These are phyloP conservation scores for Ulmus americana DNA, from an alignment of 331 rosid genomes.

Conservation along the genomic window DNA sequence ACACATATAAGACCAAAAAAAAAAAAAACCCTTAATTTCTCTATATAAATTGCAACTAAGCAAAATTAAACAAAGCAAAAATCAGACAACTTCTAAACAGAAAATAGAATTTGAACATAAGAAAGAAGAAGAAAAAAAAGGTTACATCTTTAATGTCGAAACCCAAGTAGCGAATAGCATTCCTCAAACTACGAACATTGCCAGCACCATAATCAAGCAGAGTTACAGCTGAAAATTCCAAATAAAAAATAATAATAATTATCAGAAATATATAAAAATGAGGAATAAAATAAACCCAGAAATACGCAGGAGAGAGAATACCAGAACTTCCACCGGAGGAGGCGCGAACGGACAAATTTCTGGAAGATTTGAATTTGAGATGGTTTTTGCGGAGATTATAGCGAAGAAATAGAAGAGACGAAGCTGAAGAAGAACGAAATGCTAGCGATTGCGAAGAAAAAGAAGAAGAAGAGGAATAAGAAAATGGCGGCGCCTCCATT, in stretches of 20 bases:
- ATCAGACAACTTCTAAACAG: background rate
- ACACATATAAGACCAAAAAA: background rate
- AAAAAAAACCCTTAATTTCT: background rate
- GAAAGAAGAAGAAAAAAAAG: conserved; percentile 3
- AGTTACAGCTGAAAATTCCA: conserved; percentile 53
- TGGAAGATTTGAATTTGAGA: conserved; percentile 27
- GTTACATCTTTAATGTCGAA: conserved; percentile 79
- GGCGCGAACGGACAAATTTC: conserved; percentile 57
- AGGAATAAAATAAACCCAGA: background rate
- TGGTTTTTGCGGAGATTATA: conserved; percentile 14
- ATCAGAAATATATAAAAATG: background rate
- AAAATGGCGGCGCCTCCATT: conserved; percentile 70
- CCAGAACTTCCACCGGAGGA: conserved; percentile 58
- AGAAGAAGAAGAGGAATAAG: conserved; percentile 31
- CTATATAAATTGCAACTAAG: background rate
- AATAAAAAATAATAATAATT: background rate
- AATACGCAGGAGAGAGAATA: conserved; percentile 25
- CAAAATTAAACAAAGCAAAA: background rate
- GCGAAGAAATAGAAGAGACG: conserved; percentile 44
- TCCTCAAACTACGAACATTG: conserved; percentile 84
- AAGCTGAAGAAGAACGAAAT: conserved; percentile 30
- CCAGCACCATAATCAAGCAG: conserved; percentile 94
- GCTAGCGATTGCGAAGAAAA: conserved; percentile 15
- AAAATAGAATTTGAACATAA: background rate
- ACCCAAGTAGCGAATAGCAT: conserved; percentile 76